phyloP scores from a whole-genome alignment of 1,139 yeast genomes.

The Candida frijolesensis region DNA sequence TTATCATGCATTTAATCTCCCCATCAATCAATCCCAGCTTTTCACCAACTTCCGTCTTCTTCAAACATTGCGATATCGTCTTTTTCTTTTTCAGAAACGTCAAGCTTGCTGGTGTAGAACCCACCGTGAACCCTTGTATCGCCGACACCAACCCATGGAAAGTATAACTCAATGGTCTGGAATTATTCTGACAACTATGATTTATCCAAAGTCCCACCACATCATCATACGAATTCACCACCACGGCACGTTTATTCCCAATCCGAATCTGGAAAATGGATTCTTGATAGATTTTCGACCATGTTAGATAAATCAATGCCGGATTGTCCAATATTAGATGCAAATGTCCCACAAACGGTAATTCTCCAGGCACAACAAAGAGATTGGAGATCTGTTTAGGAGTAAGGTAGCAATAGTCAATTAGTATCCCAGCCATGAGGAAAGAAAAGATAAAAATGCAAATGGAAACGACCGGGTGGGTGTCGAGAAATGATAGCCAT shows the following conservation, averaged over 20 bases:
- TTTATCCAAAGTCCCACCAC: slow-evolving; percentile 57
- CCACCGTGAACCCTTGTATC: slow-evolving; percentile 69
- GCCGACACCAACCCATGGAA: slow-evolving; percentile 68
- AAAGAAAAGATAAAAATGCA: not conserved
- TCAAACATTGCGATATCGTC: slow-evolving; percentile 53
- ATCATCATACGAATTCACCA: slow-evolving; percentile 64
- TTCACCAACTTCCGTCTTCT: slow-evolving; percentile 49
- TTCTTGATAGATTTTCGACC: slow-evolving; percentile 46
- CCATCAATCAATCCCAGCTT: slow-evolving; percentile 13
- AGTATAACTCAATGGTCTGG: slow-evolving; percentile 68
- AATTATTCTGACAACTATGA: slow-evolving; percentile 56
- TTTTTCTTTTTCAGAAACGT: slow-evolving; percentile 57
- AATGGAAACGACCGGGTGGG: not conserved
- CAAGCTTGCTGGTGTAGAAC: slow-evolving; percentile 71
- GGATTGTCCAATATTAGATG: slow-evolving; percentile 54
- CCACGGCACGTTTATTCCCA: slow-evolving; percentile 58
- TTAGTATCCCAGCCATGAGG: not conserved
- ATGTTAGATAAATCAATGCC: slow-evolving; percentile 48
- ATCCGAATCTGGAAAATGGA: slow-evolving; percentile 62
- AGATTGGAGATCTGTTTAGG: slow-evolving; percentile 18
- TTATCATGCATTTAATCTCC: slow-evolving; percentile 21
- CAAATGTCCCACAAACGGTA: slow-evolving; percentile 57
- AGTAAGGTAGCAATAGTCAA: not conserved
- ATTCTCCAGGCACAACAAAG: slow-evolving; percentile 46
- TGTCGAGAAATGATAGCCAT: slow-evolving; percentile 1